phyloP scores from a whole-genome alignment of 768 basidiomycete species.

The Clitopilus passeckerianus region DNA sequence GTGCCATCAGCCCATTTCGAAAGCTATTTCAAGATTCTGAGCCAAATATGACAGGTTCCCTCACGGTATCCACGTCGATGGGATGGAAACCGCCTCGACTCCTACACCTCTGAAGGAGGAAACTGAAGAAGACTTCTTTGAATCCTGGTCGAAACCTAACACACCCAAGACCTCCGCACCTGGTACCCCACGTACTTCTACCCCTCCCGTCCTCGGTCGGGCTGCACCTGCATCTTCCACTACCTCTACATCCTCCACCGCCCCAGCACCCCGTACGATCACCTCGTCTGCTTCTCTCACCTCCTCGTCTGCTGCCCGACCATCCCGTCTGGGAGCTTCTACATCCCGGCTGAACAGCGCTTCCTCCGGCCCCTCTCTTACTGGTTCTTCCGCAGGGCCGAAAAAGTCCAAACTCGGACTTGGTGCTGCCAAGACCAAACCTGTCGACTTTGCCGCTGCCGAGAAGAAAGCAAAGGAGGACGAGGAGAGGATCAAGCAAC shows the following conservation, averaged over 20 bases:
- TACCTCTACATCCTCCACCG: constrained; percentile 20
- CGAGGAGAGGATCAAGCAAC: constrained; percentile 85
- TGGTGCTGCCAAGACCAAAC: constrained; percentile 84
- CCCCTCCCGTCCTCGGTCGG: constrained; percentile 59
- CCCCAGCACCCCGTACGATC: constrained; percentile 50
- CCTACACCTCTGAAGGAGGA: constrained; percentile 32
- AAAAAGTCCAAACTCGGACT: constrained; percentile 75
- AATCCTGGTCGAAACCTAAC: constrained; percentile 89
- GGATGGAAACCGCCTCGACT: constrained; percentile 45
- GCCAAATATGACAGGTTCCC: constrained; percentile 52
- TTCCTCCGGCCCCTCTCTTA: constrained; percentile 17
- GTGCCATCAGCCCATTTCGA: neutral
- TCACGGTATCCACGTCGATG: constrained; percentile 75
- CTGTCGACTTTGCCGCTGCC: constrained; percentile 92
- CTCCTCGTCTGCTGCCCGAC: constrained; percentile 56
- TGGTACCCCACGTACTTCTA: constrained; percentile 42
- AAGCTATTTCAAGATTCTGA: constrained; percentile 1
- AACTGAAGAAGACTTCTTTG: constrained; percentile 91
- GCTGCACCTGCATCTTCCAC: constrained; percentile 23
- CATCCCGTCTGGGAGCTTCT: constrained; percentile 30
- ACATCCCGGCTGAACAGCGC: constrained; percentile 34
- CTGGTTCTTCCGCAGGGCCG: constrained; percentile 21
- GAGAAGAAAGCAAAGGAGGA: constrained; percentile 89
- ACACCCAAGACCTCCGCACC: constrained; percentile 51
- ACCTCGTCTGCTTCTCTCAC: constrained; percentile 20